phyloP scores from a whole-genome alignment of 495 filamentous ascomycete species.

The Penicillium dipodomyicola region DNA sequence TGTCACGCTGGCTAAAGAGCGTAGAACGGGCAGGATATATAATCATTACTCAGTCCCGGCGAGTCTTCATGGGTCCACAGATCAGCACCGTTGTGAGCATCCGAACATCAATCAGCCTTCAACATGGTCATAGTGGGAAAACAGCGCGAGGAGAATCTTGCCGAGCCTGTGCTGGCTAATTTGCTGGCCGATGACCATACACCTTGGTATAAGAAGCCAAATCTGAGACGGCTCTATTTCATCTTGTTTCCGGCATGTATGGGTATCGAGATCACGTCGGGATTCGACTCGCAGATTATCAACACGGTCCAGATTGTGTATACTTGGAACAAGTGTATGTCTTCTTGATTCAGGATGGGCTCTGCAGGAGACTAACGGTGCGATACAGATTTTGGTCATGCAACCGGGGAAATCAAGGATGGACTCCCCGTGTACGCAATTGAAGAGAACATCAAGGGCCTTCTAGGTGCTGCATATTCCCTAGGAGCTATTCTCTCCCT shows the following conservation, averaged over 20 bases:
- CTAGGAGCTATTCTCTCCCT: slow-evolving; percentile 54
- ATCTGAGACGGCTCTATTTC: slow-evolving; percentile 59
- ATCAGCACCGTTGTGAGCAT: slow-evolving; percentile 10
- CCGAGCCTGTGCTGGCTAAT: slow-evolving; percentile 29
- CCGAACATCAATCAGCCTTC: slow-evolving; percentile 10
- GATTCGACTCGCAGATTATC: slow-evolving; percentile 71
- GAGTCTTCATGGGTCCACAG: slow-evolving; percentile 8
- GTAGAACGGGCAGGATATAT: slow-evolving; percentile 10
- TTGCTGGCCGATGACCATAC: slow-evolving; percentile 26
- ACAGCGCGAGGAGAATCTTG: slow-evolving; percentile 32
- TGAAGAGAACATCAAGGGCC: slow-evolving; percentile 28
- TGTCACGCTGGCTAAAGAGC: slow-evolving; percentile 5
- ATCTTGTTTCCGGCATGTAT: slow-evolving; percentile 64
- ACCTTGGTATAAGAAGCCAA: slow-evolving; percentile 61
- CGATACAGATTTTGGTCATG: slow-evolving; percentile 36
- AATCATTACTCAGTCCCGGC: slow-evolving; percentile 3
- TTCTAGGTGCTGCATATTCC: slow-evolving; percentile 30
- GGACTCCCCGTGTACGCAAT: slow-evolving; percentile 23
- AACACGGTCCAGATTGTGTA: slow-evolving; percentile 63
- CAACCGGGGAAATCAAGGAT: slow-evolving; percentile 22
- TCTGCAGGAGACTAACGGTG: slow-evolving; percentile 4
- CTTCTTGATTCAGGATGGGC: slow-evolving; percentile 2
- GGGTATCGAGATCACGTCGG: slow-evolving; percentile 69
- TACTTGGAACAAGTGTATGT: slow-evolving; percentile 55
- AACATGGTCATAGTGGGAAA: slow-evolving; percentile 27